These are phyloP conservation scores for Globisporangium irregulare DNA, from an alignment of 352 stramenopile genomes.

Conservation along the genomic window DNA sequence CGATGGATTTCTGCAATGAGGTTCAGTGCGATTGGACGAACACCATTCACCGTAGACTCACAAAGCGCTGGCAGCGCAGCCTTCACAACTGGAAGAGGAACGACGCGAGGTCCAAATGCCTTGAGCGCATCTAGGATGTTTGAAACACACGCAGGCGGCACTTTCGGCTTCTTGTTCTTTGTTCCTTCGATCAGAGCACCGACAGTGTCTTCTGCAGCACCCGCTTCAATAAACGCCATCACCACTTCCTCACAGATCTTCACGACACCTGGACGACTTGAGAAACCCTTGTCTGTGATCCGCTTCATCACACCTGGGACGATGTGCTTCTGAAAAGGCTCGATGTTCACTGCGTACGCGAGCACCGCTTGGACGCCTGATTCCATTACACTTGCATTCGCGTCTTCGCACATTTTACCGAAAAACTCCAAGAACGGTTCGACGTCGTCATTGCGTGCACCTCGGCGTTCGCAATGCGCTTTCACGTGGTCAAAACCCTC, in stretches of 20 bases:
- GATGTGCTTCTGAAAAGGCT: constrained; percentile 70
- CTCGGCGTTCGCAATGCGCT: constrained; percentile 46
- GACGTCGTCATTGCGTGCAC: constrained; percentile 41
- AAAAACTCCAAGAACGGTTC: constrained; percentile 58
- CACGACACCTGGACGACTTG: constrained; percentile 65
- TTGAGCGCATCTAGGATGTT: constrained; percentile 71
- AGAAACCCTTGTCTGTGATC: constrained; percentile 83
- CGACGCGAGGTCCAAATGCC: constrained; percentile 71
- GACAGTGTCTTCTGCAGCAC: constrained; percentile 74
- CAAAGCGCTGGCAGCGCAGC: constrained; percentile 61
- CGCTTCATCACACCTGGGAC: constrained; percentile 70
- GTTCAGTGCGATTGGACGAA: constrained; percentile 74
- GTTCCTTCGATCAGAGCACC: constrained; percentile 74
- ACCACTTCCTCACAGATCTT: constrained; percentile 82
- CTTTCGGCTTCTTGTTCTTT: constrained; percentile 87
- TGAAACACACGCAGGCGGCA: constrained; percentile 66
- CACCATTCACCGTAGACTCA: constrained; percentile 80
- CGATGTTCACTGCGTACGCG: constrained; percentile 59
- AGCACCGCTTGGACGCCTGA: constrained; percentile 68
- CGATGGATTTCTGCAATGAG: constrained; percentile 80
- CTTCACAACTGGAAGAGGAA: constrained; percentile 73
- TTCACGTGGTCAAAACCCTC: constrained; percentile 79
- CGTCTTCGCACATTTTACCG: constrained; percentile 79
- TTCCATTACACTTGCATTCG: constrained; percentile 81
- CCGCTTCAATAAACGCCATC: constrained; percentile 65